Evolutionary conservation across 192 early-diverging fungal genomes (phyloP).

Genomic region (Chytriomyces sp.): DNA sequence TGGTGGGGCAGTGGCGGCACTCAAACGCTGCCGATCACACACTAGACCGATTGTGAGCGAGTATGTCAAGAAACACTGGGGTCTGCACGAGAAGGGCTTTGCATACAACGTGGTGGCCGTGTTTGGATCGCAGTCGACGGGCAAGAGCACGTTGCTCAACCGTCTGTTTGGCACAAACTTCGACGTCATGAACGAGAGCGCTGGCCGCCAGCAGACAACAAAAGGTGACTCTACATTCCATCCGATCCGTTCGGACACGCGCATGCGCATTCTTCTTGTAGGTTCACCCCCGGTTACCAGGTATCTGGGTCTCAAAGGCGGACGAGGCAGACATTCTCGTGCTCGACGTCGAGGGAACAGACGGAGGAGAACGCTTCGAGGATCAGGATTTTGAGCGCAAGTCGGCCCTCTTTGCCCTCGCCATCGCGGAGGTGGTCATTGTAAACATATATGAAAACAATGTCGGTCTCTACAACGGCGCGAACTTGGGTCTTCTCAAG

Average conservation of each 20-base stretch:
- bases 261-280: slow-evolving; percentile 14
- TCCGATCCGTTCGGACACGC: background rate
- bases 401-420: slow-evolving; percentile 94
- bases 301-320: slow-evolving; percentile 95
- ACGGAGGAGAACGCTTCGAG: slow-evolving; percentile 97
- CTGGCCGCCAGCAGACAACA: slow-evolving; percentile 86
- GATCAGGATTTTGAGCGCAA: slow-evolving; percentile 97
- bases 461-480: slow-evolving; percentile 97
- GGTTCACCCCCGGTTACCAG: slow-evolving; percentile 23
- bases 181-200: slow-evolving; percentile 90
- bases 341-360: slow-evolving; percentile 98
- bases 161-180: slow-evolving; percentile 92
- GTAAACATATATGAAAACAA: slow-evolving; percentile 97
- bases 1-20: background rate
- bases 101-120: slow-evolving; percentile 97
- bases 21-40: background rate
- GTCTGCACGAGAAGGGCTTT: slow-evolving; percentile 80
- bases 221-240: slow-evolving; percentile 59
- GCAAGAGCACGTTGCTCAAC: slow-evolving; percentile 97
- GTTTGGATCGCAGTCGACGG: slow-evolving; percentile 98
- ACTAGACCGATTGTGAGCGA: slow-evolving; percentile 66
- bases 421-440: slow-evolving; percentile 91
- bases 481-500: slow-evolving; percentile 97
- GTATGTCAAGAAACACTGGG: slow-evolving; percentile 86
- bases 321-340: slow-evolving; percentile 80